These are phyloP conservation scores for Arabis hirsuta DNA, from an alignment of 345 rosid genomes.

Conservation along the genomic window DNA sequence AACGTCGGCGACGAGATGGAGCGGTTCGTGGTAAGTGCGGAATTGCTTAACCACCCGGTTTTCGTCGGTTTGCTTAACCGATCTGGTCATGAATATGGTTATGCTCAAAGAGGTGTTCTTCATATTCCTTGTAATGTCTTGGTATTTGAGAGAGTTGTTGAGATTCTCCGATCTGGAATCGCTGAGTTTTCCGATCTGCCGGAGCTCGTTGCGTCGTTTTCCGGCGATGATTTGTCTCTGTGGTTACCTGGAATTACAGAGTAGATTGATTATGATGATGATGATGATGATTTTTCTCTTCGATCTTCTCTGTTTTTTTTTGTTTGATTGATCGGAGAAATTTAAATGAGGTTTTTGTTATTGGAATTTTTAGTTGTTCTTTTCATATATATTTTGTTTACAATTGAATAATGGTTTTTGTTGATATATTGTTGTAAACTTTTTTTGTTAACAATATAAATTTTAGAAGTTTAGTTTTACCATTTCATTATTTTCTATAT, in stretches of 20 bases:
- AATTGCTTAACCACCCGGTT: constrained; percentile 78
- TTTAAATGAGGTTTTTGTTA: neutral
- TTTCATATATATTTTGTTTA: no score
- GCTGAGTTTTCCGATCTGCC: neutral
- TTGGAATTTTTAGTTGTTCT: neutral
- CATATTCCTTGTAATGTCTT: constrained; percentile 86
- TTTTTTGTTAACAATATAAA: no score
- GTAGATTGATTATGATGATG: constrained; percentile 1
- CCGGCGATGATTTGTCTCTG: constrained; percentile 28
- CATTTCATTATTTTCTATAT: no score
- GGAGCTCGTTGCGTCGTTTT: constrained; percentile 3
- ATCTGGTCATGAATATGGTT: constrained; percentile 94
- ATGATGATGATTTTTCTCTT: neutral
- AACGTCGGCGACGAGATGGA: constrained; percentile 96
- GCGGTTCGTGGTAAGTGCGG: constrained; percentile 80
- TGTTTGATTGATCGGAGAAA: constrained; percentile 23
- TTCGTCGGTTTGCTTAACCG: constrained; percentile 66
- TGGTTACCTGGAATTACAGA: constrained; percentile 33
- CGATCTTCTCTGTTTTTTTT: constrained; percentile 18
- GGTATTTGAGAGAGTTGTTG: constrained; percentile 72
- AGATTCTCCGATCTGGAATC: constrained; percentile 67
- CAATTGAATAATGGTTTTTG: no score
- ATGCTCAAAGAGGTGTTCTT: constrained; percentile 89
- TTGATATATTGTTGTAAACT: no score
- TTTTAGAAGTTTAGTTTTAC: no score